Percentiles rank a stretch among this genome's conserved stretches.
These are phyloP conservation scores for Aspergillus avenaceus DNA, from an alignment of 495 filamentous ascomycete genomes.

Conservation along the genomic window DNA sequence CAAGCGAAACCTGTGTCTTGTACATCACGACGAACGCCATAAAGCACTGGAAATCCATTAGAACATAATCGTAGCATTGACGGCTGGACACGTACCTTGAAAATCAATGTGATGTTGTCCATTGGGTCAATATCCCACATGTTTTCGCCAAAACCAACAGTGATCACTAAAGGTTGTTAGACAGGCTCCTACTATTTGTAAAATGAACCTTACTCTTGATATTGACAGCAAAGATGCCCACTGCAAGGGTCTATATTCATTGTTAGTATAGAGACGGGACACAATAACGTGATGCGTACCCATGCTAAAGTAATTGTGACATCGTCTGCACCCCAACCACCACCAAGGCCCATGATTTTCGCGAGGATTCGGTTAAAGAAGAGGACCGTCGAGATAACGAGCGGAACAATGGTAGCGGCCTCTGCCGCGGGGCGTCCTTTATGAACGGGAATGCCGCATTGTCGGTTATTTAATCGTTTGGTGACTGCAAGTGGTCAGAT, in stretches of 20 bases:
- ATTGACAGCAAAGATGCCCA: slow-evolving; percentile 16
- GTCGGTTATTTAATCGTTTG: slow-evolving; percentile 12
- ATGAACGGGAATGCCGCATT: slow-evolving; percentile 17
- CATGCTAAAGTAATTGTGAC: slow-evolving; percentile 25
- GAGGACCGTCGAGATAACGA: slow-evolving; percentile 22
- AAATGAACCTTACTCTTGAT: slow-evolving; percentile 18
- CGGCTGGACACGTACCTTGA: slow-evolving; percentile 13
- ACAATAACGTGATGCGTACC: slow-evolving; percentile 7
- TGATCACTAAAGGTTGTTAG: slow-evolving; percentile 20
- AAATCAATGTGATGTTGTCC: slow-evolving; percentile 20
- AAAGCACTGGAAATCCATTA: slow-evolving; percentile 14
- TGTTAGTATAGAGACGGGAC: not conserved
- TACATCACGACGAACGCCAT: slow-evolving; percentile 26
- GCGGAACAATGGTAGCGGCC: slow-evolving; percentile 15
- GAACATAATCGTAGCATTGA: not conserved
- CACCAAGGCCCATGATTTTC: slow-evolving; percentile 23
- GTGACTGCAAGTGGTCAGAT: slow-evolving; percentile 15
- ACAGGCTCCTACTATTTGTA: too few species aligned
- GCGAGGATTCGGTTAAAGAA: slow-evolving; percentile 22
- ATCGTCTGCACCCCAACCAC: slow-evolving; percentile 32
- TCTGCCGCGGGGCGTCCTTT: slow-evolving; percentile 9
- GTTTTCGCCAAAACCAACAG: slow-evolving; percentile 24
- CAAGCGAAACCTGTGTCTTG: slow-evolving; percentile 34
- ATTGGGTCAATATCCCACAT: slow-evolving; percentile 26
- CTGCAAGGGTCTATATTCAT: slow-evolving; percentile 12